phyloP scores from a whole-genome alignment of 352 stramenopile genomes.

The Phytopythium chamaehyphon region DNA sequence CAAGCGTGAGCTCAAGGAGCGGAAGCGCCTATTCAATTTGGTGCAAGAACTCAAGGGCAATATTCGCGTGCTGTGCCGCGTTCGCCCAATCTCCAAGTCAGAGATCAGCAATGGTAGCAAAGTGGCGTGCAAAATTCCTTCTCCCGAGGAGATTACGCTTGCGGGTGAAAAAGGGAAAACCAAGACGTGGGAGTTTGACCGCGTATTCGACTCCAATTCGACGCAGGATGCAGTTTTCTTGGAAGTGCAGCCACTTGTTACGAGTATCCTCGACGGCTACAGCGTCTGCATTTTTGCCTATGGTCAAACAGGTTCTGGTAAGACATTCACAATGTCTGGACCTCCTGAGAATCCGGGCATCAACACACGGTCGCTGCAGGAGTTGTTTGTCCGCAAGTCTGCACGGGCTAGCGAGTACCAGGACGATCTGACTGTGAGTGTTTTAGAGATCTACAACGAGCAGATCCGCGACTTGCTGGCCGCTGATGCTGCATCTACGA shows the following conservation, averaged over 20 bases:
- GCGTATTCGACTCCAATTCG: conserved; percentile 76
- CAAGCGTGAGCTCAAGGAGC: conserved; percentile 85
- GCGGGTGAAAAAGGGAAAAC: conserved; percentile 79
- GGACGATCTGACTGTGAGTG: conserved; percentile 86
- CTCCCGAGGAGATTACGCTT: conserved; percentile 76
- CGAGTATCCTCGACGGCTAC: conserved; percentile 81
- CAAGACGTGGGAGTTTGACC: conserved; percentile 86
- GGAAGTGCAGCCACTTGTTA: conserved; percentile 75
- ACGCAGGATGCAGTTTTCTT: conserved; percentile 77
- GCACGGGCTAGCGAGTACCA: conserved; percentile 68
- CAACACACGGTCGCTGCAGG: conserved; percentile 80
- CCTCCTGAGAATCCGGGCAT: conserved; percentile 69
- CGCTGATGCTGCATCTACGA: conserved; percentile 73
- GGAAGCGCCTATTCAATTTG: conserved; percentile 92
- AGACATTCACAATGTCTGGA: conserved; percentile 84
- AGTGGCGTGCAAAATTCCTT: conserved; percentile 73
- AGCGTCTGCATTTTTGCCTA: conserved; percentile 92
- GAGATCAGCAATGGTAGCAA: conserved; percentile 72
- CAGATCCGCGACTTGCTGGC: conserved; percentile 92
- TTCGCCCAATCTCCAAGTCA: conserved; percentile 89
- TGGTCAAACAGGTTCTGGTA: conserved; percentile 83
- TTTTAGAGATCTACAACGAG: conserved; percentile 98
- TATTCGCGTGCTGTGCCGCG: conserved; percentile 96
- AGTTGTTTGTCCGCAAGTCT: conserved; percentile 75
- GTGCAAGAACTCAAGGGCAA: conserved; percentile 97